Percentiles rank a stretch among this genome's conserved stretches.
Conservation (phyloP, 2,329 filamentous ascomycete genomes). For the Colletotrichum sp. region DNA sequence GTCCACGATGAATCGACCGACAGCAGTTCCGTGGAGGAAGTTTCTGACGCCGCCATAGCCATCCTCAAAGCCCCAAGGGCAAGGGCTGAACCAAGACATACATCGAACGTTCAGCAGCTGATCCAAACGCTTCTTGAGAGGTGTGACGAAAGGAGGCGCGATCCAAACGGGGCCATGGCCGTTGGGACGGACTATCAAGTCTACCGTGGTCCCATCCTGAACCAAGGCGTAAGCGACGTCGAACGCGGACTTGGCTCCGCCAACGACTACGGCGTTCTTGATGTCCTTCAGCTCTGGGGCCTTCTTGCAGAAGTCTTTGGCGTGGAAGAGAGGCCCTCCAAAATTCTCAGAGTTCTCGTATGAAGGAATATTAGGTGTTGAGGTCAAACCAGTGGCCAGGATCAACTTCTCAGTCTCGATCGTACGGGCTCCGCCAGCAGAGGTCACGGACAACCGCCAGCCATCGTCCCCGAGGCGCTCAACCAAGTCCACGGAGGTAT, state of each 20-base stretch:
- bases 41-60: conserved; percentile 51
- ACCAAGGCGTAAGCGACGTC: conserved; percentile 63
- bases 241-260: conserved; percentile 62
- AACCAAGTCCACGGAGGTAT: conserved; percentile 53
- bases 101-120: conserved; percentile 59
- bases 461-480: neutral
- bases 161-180: conserved; percentile 62
- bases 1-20: conserved; percentile 52
- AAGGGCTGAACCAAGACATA: conserved; percentile 70
- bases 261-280: conserved; percentile 51
- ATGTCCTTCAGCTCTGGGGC: conserved; percentile 33
- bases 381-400: conserved; percentile 55
- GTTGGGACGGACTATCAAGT: conserved; percentile 53
- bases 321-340: conserved; percentile 45
- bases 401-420: conserved; percentile 45
- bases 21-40: conserved; percentile 54
- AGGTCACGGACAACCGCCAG: neutral
- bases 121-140: conserved; percentile 64
- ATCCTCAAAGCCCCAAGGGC: conserved; percentile 64
- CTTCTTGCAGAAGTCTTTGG: conserved; percentile 42
- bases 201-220: conserved; percentile 41
- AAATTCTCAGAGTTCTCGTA: conserved; percentile 42
- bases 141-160: conserved; percentile 62
- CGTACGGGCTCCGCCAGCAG: neutral
- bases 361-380: conserved; percentile 43